Percentiles rank a stretch among this genome's conserved stretches.
These are phyloP conservation scores for Globisporangium spiculum DNA, from an alignment of 352 stramenopile genomes.

Conservation along the genomic window DNA sequence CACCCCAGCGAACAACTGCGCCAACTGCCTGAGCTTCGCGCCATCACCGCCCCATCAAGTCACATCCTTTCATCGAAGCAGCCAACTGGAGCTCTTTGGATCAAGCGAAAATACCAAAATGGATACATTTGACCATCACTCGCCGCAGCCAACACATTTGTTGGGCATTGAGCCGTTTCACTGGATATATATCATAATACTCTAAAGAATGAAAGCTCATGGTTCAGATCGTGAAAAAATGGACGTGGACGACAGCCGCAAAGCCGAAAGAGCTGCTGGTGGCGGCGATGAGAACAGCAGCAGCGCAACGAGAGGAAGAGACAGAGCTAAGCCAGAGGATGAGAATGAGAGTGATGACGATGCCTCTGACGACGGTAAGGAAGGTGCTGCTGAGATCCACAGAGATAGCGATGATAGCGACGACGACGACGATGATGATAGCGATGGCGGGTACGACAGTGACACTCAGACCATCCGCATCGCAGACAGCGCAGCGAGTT, in stretches of 20 bases:
- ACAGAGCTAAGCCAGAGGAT: not conserved
- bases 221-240: not conserved
- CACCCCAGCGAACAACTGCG: too few species aligned
- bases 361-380: not conserved
- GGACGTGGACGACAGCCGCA: not conserved
- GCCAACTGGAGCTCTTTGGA: too few species aligned
- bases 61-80: too few species aligned
- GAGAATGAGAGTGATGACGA: slow-evolving; percentile 2
- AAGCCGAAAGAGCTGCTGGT: not conserved
- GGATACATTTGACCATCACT: not conserved
- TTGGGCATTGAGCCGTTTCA: not conserved
- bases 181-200: too few species aligned
- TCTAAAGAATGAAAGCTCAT: not conserved
- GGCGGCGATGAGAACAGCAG: not conserved
- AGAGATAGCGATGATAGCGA: not conserved
- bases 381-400: not conserved
- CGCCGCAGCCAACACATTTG: too few species aligned
- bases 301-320: not conserved
- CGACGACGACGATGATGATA: not conserved
- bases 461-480: slow-evolving; percentile 19
- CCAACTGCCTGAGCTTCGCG: too few species aligned
- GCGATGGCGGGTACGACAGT: slow-evolving; percentile 12
- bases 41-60: too few species aligned
- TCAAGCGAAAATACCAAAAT: not conserved
- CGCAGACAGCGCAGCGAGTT: slow-evolving; percentile 23